Percentiles rank a stretch among this genome's conserved stretches.
Conservation (phyloP, 169 alveolate genomes). For the Cyclospora cayetanensis region DNA sequence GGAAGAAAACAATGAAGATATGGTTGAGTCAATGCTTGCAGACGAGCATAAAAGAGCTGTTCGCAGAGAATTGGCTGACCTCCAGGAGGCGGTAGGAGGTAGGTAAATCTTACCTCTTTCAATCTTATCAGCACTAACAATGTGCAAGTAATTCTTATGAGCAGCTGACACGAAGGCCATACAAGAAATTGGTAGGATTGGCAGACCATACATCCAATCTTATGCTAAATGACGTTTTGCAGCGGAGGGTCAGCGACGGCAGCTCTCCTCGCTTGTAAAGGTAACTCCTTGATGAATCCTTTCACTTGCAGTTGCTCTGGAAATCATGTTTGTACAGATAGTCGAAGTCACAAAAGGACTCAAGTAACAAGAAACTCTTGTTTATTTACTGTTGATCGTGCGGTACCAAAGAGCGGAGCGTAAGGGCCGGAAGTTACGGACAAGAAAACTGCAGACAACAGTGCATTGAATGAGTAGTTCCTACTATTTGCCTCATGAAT, state of each 20-base stretch:
- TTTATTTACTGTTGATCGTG: no score
- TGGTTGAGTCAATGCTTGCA: background rate
- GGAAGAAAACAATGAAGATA: constrained; percentile 1
- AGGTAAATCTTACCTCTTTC: background rate
- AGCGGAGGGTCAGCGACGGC: background rate
- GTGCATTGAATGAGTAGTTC: no score
- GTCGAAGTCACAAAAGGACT: background rate
- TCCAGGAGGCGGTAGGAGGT: constrained; percentile 2
- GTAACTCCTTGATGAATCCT: no score
- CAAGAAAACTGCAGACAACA: no score
- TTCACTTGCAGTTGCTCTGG: no score
- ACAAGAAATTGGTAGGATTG: constrained; percentile 11
- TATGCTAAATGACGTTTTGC: background rate
- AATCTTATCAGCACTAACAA: background rate
- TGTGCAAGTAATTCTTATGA: no score
- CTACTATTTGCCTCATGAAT: no score
- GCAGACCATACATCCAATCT: background rate
- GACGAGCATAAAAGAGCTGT: constrained; percentile 20
- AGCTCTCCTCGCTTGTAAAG: background rate
- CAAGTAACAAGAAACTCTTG: background rate
- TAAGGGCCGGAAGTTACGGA: no score
- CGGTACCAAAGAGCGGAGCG: no score
- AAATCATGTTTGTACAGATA: no score
- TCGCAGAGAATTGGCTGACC: background rate
- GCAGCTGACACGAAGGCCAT: constrained; percentile 42